Evolutionary conservation across 1,284 basidiomycete species (phyloP).

Genomic region (Trametes polyzona): DNA sequence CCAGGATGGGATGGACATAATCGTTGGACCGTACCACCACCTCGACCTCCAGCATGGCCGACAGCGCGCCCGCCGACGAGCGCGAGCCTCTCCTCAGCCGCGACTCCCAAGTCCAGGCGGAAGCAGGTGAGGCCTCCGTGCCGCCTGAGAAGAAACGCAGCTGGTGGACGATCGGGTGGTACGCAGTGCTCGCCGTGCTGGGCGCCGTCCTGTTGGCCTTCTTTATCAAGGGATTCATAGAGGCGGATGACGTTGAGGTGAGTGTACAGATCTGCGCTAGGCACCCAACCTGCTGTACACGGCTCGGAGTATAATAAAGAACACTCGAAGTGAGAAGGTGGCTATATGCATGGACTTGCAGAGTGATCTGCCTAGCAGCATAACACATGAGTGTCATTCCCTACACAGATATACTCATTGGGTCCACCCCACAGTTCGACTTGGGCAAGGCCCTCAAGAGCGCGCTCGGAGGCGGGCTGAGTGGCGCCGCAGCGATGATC

Average conservation of each 20-base stretch:
- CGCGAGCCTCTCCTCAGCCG: slow-evolving; percentile 20
- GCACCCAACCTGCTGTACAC: no score
- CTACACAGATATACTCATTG: not conserved
- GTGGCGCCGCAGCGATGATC: slow-evolving; percentile 80
- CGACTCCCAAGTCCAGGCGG: slow-evolving; percentile 10
- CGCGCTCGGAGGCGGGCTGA: slow-evolving; percentile 84
- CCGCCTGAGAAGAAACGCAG: slow-evolving; percentile 32
- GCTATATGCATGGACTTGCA: no score
- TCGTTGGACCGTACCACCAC: slow-evolving; percentile 1
- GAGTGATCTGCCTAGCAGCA: not conserved
- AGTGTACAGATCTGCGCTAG: no score
- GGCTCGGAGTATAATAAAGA: no score
- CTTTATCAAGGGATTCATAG: slow-evolving; percentile 72
- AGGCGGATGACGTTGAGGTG: slow-evolving; percentile 68
- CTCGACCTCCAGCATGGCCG: slow-evolving; percentile 8
- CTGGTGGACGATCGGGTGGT: slow-evolving; percentile 38
- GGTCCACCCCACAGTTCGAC: slow-evolving; percentile 64
- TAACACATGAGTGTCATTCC: not conserved
- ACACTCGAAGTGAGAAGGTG: no score
- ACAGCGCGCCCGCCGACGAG: slow-evolving; percentile 16
- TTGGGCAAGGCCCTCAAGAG: slow-evolving; percentile 71
- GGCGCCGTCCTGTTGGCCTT: slow-evolving; percentile 47
- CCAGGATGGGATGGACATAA: no score
- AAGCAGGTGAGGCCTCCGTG: slow-evolving; percentile 16
- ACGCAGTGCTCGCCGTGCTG: slow-evolving; percentile 38